phyloP scores from a whole-genome alignment of 345 rosid genomes.

The Gossypium thurberi region DNA sequence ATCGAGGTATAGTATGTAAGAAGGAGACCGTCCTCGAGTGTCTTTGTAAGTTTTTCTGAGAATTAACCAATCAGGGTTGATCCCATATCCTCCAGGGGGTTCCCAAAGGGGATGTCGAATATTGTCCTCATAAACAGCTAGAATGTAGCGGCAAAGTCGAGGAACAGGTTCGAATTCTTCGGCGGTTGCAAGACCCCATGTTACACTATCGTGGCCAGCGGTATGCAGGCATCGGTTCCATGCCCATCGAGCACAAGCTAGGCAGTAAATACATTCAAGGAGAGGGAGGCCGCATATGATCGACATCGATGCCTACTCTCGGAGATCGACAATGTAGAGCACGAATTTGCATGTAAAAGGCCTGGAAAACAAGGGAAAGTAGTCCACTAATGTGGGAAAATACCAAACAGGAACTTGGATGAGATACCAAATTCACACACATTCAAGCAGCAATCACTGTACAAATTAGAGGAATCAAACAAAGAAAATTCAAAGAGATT shows the following conservation, averaged over 20 bases:
- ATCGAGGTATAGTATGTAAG: constrained; percentile 74
- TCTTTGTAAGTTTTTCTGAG: constrained; percentile 61
- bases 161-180: constrained; percentile 88
- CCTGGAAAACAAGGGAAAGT: neutral
- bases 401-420: neutral
- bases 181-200: constrained; percentile 79
- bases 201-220: constrained; percentile 87
- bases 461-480: neutral
- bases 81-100: constrained; percentile 84
- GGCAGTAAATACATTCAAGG: constrained; percentile 87
- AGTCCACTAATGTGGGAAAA: neutral
- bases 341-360: neutral
- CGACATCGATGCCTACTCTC: constrained; percentile 49
- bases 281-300: constrained; percentile 77
- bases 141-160: constrained; percentile 77
- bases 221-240: constrained; percentile 90
- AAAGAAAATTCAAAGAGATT: neutral
- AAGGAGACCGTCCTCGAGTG: constrained; percentile 72
- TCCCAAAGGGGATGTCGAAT: constrained; percentile 77
- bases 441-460: neutral
- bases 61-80: constrained; percentile 62
- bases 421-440: neutral
- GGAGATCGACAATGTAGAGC: constrained; percentile 6
- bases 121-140: constrained; percentile 92
- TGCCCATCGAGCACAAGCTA: constrained; percentile 96